These are phyloP conservation scores for Solanum pennellii DNA, from an alignment of 257 asterid species.

Conservation along the genomic window DNA sequence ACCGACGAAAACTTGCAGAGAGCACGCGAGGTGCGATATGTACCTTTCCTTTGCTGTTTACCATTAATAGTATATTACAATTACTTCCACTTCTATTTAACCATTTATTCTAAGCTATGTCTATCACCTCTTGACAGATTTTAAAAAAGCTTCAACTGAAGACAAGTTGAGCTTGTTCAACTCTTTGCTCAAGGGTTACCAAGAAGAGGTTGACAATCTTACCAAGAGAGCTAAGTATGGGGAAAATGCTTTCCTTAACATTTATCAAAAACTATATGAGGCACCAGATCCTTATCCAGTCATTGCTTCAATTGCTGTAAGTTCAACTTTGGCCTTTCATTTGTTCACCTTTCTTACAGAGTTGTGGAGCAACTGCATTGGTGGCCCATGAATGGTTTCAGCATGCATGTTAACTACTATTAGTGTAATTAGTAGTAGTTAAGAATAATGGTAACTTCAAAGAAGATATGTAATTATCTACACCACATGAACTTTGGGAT, in stretches of 20 bases:
- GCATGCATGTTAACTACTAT: not conserved
- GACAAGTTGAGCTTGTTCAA: constrained; percentile 74
- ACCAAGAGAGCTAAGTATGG: constrained; percentile 95
- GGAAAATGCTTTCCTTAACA: constrained; percentile 94
- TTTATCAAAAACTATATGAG: constrained; percentile 93
- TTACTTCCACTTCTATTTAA: not conserved
- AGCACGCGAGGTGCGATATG: constrained; percentile 79
- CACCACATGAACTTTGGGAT: not conserved
- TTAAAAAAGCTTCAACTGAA: constrained; percentile 89
- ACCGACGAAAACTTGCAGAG: constrained; percentile 97
- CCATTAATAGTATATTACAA: not conserved
- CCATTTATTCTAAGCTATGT: not conserved
- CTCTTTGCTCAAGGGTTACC: constrained; percentile 89
- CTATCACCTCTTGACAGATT: constrained; percentile 36
- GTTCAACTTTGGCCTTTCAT: constrained; percentile 12
- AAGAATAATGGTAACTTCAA: not conserved
- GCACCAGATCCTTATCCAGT: constrained; percentile 95
- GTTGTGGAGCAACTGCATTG: not conserved
- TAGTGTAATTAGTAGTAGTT: not conserved
- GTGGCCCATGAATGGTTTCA: not conserved
- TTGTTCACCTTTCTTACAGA: not conserved
- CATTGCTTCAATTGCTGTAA: constrained; percentile 76
- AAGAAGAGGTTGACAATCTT: constrained; percentile 98
- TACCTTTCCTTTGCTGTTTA: not conserved
- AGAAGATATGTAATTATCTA: not conserved